A percentile compares a stretch with the other conserved stretches of the same genome.
Evolutionary conservation across 441 rosid genomes (phyloP).

Genomic region (Euphorbia schlechtendalii): DNA sequence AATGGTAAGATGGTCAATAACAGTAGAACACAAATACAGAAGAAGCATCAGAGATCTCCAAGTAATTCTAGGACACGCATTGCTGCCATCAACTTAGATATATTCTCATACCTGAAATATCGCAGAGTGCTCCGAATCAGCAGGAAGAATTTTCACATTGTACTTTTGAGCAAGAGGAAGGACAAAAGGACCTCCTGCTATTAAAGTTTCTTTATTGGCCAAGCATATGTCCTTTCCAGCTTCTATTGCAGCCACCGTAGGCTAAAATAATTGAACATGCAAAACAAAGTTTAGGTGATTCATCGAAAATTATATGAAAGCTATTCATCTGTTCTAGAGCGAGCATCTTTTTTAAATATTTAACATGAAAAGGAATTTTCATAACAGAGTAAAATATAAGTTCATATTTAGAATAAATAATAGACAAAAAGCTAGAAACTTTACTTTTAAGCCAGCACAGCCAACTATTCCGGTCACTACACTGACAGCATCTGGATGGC

Average conservation of each 20-base stretch:
- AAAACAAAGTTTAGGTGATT: slow-evolving; percentile 8
- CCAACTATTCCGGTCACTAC: slow-evolving; percentile 95
- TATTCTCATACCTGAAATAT: slow-evolving; percentile 67
- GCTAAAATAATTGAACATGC: slow-evolving; percentile 30
- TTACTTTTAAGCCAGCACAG: slow-evolving; percentile 87
- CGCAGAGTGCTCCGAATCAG: slow-evolving; percentile 97
- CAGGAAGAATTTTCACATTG: slow-evolving; percentile 90
- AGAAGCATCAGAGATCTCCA: slow-evolving; percentile 2
- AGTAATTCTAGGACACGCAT: background rate
- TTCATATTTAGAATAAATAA: background rate
- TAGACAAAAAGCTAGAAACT: background rate
- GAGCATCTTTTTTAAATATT: background rate
- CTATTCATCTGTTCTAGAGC: background rate
- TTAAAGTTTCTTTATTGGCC: slow-evolving; percentile 94
- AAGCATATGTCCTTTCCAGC: slow-evolving; percentile 90
- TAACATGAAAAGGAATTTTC: background rate
- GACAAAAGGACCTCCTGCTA: slow-evolving; percentile 94
- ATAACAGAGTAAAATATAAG: background rate
- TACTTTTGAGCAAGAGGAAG: slow-evolving; percentile 88
- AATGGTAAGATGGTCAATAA: background rate
- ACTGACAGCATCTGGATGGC: slow-evolving; percentile 81
- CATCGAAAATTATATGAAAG: slow-evolving; percentile 8
- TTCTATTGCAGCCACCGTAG: slow-evolving; percentile 95
- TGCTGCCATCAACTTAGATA: background rate
- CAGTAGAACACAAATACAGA: background rate